Evolutionary conservation across 352 stramenopile genomes (phyloP), one percentile per base, ranked within the genome.

Genomic region (Phytophthora tubulina): DNA sequence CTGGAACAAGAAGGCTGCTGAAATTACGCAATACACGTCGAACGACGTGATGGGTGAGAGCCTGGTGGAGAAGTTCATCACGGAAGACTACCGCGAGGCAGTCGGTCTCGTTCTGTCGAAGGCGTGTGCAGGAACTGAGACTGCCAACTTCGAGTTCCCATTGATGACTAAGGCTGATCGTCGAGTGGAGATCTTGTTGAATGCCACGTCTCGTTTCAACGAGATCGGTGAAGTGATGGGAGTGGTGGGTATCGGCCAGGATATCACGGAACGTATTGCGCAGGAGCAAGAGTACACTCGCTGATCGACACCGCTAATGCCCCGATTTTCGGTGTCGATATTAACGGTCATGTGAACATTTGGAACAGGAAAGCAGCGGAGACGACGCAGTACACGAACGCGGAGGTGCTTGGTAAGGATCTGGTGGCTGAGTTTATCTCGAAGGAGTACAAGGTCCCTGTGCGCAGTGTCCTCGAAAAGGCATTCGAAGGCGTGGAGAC

Each of bases 291-390:
- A 93, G 59, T 91, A 86, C 57, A 89, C 48, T 15, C 80, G 82
- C 41, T 87, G n/a, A 89, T 91, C 21, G 78, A 89, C 46, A 82
- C 68, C 17, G 80, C 80, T 0, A 89, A 89, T 30, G 81, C 81
- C 4, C 81, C 81, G 15, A 89, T 89, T 59, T 96, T 97, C 67
- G 87, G 87, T 42, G 80, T 96, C 1, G 88, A 97, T 68, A 70
- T 66, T n/a, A 74, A 83, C 30, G 86, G 91, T 10, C 54, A 53
- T 15, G 82, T 92, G 8, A 90, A 91, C 48, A 89, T 91, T 39
- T 88, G 85, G 84, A 93, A 95, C 71, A 60, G 81, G 17, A 91
- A 91, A 54, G 86, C n/a, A n/a, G n/a, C n/a, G n/a, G n/a, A n/a
- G n/a, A n/a, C n/a, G n/a, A n/a, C n/a, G n/a, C n/a, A n/a, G 42